Base-by-base conservation (phyloP, 805 yeast genomes). In the Starmerella geochares region DNA sequence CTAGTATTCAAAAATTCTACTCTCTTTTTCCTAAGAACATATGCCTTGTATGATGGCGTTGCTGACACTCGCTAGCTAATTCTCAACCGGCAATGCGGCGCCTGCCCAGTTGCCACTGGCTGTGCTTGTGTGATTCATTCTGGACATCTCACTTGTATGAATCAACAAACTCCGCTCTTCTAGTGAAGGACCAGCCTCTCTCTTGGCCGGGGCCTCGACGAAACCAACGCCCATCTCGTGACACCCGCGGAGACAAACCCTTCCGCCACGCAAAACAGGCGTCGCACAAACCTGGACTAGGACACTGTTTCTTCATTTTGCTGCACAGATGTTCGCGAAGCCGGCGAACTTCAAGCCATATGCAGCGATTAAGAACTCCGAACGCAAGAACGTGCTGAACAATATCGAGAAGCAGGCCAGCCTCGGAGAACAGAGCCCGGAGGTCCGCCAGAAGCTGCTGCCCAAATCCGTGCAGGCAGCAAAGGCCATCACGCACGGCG, bases 281-380 rank as follows among this genome's bases (percentile, higher is more conserved):
- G 20, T 11, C 19, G 20, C 41, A 1, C 21, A 39, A 45, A 23
- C 42, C 14, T n/a, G n/a, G n/a, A n/a, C n/a, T n/a, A n/a, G n/a
- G n/a, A n/a, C n/a, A n/a, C n/a, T n/a, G n/a, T n/a, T n/a, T n/a
- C n/a, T n/a, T n/a, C n/a, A n/a, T n/a, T n/a, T n/a, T n/a, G n/a
- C n/a, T n/a, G n/a, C n/a, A n/a, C 32, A 24, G 4, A 60, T 60
- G 63, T 60, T 60, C 47, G 53, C 60, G 13, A 60, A 59, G 44
- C 59, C 58, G 24, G 61, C 61, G 13, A 32, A 47, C 17, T 70
- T 81, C 50, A 88, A 87, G 66, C 80, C 94, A 3, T 70, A 79
- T 46, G 76, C 94, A 19, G 85, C 86, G 58, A 71, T 92, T 52
- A 87, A 86, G 65, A 77, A 85, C 13, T 83, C 95, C 0, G 96